phyloP scores from a whole-genome alignment of 2,329 filamentous ascomycete genomes.

The Hymenotorrendiella dingleyae region DNA sequence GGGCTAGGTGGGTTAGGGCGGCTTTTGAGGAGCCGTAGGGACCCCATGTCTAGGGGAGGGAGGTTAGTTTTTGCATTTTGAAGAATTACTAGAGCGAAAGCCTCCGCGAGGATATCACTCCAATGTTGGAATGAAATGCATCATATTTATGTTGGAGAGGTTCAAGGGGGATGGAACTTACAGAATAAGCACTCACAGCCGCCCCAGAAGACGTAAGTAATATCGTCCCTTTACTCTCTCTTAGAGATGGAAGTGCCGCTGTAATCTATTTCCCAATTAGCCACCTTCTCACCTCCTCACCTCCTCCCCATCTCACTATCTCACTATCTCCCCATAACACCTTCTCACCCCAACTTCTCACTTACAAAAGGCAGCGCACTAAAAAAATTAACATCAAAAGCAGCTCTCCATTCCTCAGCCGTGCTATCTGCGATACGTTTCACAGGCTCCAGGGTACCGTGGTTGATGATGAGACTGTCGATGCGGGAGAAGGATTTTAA shows the following conservation, averaged over 20 bases:
- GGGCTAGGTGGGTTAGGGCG: slow-evolving; percentile 71
- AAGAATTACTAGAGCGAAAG: too few species aligned
- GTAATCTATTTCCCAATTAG: slow-evolving; percentile 48
- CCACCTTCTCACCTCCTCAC: too few species aligned
- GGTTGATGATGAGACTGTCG: slow-evolving; percentile 83
- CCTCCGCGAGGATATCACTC: too few species aligned
- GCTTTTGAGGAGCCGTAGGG: slow-evolving; percentile 81
- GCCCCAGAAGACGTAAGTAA: slow-evolving; percentile 79
- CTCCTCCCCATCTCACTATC: too few species aligned
- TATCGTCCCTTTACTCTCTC: slow-evolving; percentile 63
- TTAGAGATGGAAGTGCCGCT: slow-evolving; percentile 63
- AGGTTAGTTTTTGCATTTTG: too few species aligned
- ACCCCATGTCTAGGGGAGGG: slow-evolving; percentile 73
- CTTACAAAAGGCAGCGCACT: slow-evolving; percentile 72
- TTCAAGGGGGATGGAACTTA: too few species aligned
- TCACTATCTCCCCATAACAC: too few species aligned
- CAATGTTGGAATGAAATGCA: too few species aligned
- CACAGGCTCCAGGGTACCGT: slow-evolving; percentile 74
- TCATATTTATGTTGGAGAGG: too few species aligned
- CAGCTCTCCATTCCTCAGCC: slow-evolving; percentile 66
- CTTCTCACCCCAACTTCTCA: background rate
- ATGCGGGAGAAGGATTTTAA: slow-evolving; percentile 63
- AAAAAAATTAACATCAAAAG: slow-evolving; percentile 84
- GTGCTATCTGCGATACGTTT: slow-evolving; percentile 61
- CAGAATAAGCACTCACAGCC: slow-evolving; percentile 56